phyloP scores from a whole-genome alignment of 306 rosid genomes.

The Canavalia ensiformis region DNA sequence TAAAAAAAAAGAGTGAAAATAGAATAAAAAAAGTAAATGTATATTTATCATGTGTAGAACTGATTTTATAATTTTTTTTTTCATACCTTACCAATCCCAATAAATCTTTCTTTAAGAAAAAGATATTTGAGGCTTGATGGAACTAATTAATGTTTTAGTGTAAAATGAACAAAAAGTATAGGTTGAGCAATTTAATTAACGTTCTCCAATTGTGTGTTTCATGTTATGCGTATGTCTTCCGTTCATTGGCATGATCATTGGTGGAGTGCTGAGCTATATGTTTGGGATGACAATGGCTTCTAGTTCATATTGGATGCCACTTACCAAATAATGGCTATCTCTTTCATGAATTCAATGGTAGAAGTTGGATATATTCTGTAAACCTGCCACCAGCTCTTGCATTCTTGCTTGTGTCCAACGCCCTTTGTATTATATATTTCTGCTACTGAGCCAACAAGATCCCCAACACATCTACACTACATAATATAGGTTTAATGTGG shows the following conservation, averaged over 20 bases:
- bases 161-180: not conserved
- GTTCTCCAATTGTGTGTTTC: not conserved
- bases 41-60: not conserved
- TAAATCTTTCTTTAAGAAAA: not conserved
- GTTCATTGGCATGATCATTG: slow-evolving; percentile 3
- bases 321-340: slow-evolving; percentile 4
- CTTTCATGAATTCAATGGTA: slow-evolving; percentile 8
- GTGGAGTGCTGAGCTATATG: not conserved
- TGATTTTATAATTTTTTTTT: slow-evolving; percentile 3
- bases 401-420: not conserved
- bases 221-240: not conserved
- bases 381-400: not conserved
- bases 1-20: too few relatives aligned
- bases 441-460: not conserved
- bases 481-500: slow-evolving; percentile 14
- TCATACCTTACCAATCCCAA: not conserved
- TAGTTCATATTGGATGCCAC: not conserved
- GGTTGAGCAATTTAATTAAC: not conserved
- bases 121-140: not conserved
- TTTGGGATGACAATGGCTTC: not conserved
- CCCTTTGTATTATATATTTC: not conserved
- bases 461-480: not conserved
- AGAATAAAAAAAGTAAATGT: too few relatives aligned
- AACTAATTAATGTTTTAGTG: not conserved
- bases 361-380: not conserved